Evolutionary conservation across 1,284 basidiomycete species (phyloP).

Genomic region (Schizopora paradoxa): DNA sequence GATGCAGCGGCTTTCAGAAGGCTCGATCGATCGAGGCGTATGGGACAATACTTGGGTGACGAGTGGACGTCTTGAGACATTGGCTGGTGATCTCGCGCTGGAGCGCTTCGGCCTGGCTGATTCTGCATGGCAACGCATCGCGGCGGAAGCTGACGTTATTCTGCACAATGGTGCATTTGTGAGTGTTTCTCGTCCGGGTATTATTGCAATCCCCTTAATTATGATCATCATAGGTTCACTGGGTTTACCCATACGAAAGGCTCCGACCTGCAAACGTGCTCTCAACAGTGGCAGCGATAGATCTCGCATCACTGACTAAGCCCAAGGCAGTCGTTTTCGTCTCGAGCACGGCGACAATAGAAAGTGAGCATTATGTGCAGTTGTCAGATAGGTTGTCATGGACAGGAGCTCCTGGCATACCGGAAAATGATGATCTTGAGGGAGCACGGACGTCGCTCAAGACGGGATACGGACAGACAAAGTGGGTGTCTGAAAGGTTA

Average conservation of each 20-base stretch:
- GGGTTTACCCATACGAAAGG: slow-evolving; percentile 98
- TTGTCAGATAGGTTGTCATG: slow-evolving; percentile 71
- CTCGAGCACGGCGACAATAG: slow-evolving; percentile 91
- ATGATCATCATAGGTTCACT: slow-evolving; percentile 69
- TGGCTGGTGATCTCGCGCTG: slow-evolving; percentile 83
- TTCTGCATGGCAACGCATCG: slow-evolving; percentile 63
- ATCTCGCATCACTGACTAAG: slow-evolving; percentile 71
- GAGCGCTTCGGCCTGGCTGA: slow-evolving; percentile 73
- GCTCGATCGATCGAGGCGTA: slow-evolving; percentile 79
- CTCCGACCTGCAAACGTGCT: slow-evolving; percentile 90
- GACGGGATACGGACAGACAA: slow-evolving; percentile 95
- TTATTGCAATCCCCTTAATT: slow-evolving; percentile 1
- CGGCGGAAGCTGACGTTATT: slow-evolving; percentile 76
- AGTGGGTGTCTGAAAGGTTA: slow-evolving; percentile 98
- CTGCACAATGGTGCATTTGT: slow-evolving; percentile 97
- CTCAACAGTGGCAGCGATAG: slow-evolving; percentile 79
- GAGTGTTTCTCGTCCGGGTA: slow-evolving; percentile 27
- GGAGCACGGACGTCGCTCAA: slow-evolving; percentile 74
- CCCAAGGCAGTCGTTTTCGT: slow-evolving; percentile 88
- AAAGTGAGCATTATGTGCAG: slow-evolving; percentile 86
- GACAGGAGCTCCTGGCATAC: slow-evolving; percentile 57
- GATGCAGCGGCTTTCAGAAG: slow-evolving; percentile 68
- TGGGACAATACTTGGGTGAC: slow-evolving; percentile 90
- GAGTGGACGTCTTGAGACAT: slow-evolving; percentile 70
- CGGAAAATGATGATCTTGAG: slow-evolving; percentile 89